Evolutionary conservation across 176 grass and related monocot species (phyloP).

Genomic region (Typha latifolia): DNA sequence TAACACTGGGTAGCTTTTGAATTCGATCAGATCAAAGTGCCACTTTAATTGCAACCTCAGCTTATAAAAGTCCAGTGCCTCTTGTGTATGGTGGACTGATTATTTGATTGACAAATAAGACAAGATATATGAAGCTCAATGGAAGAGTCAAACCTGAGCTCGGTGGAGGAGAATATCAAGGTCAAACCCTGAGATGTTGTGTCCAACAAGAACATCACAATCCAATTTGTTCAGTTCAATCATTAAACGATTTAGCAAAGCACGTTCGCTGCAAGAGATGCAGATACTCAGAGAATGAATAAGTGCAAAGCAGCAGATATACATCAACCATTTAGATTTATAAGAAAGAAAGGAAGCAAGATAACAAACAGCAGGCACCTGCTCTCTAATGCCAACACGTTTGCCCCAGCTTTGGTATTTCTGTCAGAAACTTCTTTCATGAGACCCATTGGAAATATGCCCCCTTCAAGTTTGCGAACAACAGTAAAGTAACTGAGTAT

Average conservation of each 20-base stretch:
- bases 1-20: too few relatives aligned
- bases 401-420: conserved; percentile 62
- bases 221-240: conserved; percentile 92
- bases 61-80: too few relatives aligned
- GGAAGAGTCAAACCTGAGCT: conserved; percentile 52
- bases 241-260: conserved; percentile 94
- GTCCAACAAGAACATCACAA: conserved; percentile 87
- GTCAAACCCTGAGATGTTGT: conserved; percentile 96
- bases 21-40: too few relatives aligned
- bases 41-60: too few relatives aligned
- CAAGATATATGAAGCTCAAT: neutral
- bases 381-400: conserved; percentile 70
- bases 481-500: conserved; percentile 80
- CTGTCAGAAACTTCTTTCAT: conserved; percentile 66
- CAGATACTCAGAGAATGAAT: conserved; percentile 7
- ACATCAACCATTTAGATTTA: conserved; percentile 5
- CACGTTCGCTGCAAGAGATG: conserved; percentile 63
- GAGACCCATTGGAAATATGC: conserved; percentile 85
- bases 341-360: conserved; percentile 8
- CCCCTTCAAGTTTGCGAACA: conserved; percentile 82
- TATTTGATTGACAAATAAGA: neutral
- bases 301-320: conserved; percentile 9
- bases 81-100: neutral
- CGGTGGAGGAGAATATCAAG: conserved; percentile 92
- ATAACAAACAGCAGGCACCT: conserved; percentile 25